Percentiles rank a stretch among this genome's conserved stretches.
Evolutionary conservation across 768 basidiomycete species (phyloP).

Genomic region (Rhizopogon vulgaris): DNA sequence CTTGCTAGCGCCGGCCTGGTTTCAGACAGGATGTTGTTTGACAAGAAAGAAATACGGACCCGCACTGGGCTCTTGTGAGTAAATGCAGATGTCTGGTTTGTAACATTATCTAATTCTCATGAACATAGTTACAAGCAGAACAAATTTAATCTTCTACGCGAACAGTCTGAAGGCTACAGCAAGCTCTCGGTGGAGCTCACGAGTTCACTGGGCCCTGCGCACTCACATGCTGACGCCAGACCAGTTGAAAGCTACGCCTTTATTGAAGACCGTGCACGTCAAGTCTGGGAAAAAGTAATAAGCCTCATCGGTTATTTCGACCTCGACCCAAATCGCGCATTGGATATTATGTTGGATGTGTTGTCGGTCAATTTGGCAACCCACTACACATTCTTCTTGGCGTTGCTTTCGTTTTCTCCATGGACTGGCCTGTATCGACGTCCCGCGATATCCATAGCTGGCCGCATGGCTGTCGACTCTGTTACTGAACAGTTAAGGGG

Average conservation of each 20-base stretch:
- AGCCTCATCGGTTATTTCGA: conserved; percentile 95
- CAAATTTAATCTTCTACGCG: conserved; percentile 95
- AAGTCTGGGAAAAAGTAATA: conserved; percentile 79
- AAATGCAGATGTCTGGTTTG: background rate
- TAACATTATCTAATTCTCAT: conserved; percentile 1
- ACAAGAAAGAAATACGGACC: conserved; percentile 76
- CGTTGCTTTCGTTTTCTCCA: conserved; percentile 79
- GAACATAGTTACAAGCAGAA: conserved; percentile 86
- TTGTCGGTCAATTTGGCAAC: conserved; percentile 75
- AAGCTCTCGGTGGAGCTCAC: conserved; percentile 84
- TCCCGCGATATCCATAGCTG: conserved; percentile 16
- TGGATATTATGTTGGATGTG: conserved; percentile 91
- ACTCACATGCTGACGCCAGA: conserved; percentile 59
- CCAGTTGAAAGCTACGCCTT: conserved; percentile 53
- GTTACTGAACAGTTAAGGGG: conserved; percentile 40
- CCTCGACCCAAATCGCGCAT: conserved; percentile 87
- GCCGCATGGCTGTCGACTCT: conserved; percentile 33
- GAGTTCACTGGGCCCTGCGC: conserved; percentile 68
- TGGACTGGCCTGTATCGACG: conserved; percentile 62
- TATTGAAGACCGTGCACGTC: conserved; percentile 59
- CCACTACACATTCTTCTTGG: conserved; percentile 86
- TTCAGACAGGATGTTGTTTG: conserved; percentile 56
- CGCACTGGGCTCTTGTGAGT: conserved; percentile 80
- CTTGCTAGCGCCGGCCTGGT: conserved; percentile 63
- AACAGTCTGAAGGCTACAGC: conserved; percentile 96